Base-by-base conservation (phyloP, 2,329 filamentous ascomycete genomes). In the Aspergillus fumigatus region DNA sequence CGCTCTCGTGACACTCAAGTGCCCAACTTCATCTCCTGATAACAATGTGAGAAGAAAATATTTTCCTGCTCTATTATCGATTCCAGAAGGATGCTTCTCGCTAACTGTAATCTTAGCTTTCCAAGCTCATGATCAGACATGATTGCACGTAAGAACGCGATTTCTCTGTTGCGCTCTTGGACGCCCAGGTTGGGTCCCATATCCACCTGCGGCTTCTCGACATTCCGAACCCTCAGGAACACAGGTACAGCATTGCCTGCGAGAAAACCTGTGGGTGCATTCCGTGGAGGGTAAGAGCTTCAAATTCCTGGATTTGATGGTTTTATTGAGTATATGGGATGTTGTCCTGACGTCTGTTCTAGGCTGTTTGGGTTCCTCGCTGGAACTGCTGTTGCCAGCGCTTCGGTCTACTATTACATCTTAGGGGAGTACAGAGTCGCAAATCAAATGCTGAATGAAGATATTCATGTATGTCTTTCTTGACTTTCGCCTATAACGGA, bases 331-430 rank as follows among this genome's bases (percentile, higher is more conserved):
- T 55, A 25, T 54, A 43, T 9, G 1, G 17, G 14, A 50, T 35
- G 19, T 59, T 66, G 40, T 65, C 41, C 2, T 32, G 52, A 56
- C 5, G 43, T 14, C 23, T 7, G 19, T 25, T 26, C 19, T 66
- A 97, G 93, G 57, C 79, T 97, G 58, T 91, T 96, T 68, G 93
- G 93, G 52, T 97, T 97, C 80, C 86, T 97, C 51, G 81, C 94
- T 62, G 93, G 93, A 63, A 87, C 89, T 60, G 87, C 89, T 49
- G 80, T 91, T 52, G 87, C 92, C 48, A 92, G 91, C 67, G 84
- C 83, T 52, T 88, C 85, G 57, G 88, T 95, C 67, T 97, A 97
- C 79, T 92, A 90, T 74, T 97, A 97, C 75, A 84, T 96, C 64
- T 79, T 97, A 67, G 86, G 93, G 73, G 92, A 97, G 76, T 97